These are phyloP conservation scores for Bremia lactucae DNA, from an alignment of 352 stramenopile species.

Conservation along the genomic window DNA sequence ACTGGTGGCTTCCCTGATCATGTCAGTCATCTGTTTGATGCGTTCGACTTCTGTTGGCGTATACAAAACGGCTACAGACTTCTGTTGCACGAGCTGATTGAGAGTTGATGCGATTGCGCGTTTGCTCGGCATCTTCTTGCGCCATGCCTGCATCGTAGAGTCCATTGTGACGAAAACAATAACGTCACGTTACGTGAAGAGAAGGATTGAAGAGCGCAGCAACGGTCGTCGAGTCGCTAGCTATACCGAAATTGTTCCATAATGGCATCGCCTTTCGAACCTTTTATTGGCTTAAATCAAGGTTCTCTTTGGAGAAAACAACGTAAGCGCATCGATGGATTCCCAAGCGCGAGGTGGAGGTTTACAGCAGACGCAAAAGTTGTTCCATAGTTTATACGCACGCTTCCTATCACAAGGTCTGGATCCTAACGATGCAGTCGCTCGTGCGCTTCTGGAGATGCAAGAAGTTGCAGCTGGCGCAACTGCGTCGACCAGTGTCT, in stretches of 20 bases:
- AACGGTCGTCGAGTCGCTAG: no score
- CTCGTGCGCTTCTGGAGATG: conserved; percentile 38
- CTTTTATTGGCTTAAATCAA: no score
- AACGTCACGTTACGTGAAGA: no score
- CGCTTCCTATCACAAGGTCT: conserved; percentile 39
- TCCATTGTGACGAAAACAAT: no score
- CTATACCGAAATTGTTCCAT: no score
- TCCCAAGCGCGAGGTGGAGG: conserved; percentile 9
- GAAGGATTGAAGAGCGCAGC: no score
- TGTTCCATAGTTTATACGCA: conserved; percentile 47
- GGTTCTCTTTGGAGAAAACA: no score
- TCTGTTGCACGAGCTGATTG: conserved; percentile 71
- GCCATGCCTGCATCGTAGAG: conserved; percentile 59
- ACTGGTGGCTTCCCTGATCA: conserved; percentile 56
- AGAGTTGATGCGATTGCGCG: conserved; percentile 47
- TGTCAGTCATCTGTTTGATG: conserved; percentile 62
- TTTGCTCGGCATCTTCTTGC: conserved; percentile 67
- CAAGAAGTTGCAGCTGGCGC: conserved; percentile 18
- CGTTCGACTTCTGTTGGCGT: conserved; percentile 60
- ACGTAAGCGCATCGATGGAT: no score
- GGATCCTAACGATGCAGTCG: conserved; percentile 50
- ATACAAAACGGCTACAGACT: conserved; percentile 63
- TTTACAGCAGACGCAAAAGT: conserved; percentile 23
- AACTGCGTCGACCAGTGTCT: not conserved
- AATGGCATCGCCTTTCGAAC: no score